Base-by-base conservation (phyloP, 768 basidiomycete genomes). In the Phanerochaete carnosa region DNA sequence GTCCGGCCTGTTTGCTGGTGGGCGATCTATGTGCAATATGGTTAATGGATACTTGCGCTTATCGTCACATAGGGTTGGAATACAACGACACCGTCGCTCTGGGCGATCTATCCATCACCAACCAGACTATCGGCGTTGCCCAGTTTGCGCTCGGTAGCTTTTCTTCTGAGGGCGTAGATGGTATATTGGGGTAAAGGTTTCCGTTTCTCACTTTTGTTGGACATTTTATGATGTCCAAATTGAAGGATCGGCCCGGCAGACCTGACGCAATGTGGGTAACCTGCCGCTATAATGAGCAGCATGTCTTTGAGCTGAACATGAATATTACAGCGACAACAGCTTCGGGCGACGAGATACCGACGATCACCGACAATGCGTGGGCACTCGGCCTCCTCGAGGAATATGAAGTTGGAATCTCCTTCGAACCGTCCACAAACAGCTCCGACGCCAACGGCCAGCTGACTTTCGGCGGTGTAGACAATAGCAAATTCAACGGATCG, bases 181-280 rank as follows among this genome's bases (percentile, higher is more conserved):
- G 60, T 29, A 61, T 61, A 16, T 26, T 61, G 9, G 60, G 60
- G 60, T 57, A 26, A 28, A 28, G 16, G 4, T 23, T 13, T 7
- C 6, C 33, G 13, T 13, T 7, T 35, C 33, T 35, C 33, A 6
- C 7, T 35, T 13, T 7, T 35, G 13, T 35, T 7, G 7, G 7
- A 13, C 33, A 7, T 13, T 7, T 13, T 7, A 6, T 35, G 7
- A 35, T 13, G 7, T 6, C 33, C 13, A 13, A 6, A 43, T 43
- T 19, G 8, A 32, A 68, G 67, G 5, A 75, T 82, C 22, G 83
- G 83, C 7, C 82, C 83, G 6, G 72, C 73, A 1, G 77, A 79
- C 64, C 72, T 83, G 16, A 83, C 79, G 9, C 46, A 64, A 46
- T 62, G 67, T 66, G 29, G 19, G 16, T 13, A 52, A 7, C 4